phyloP scores from a whole-genome alignment of 2,329 filamentous ascomycete genomes.

The Amauroascus niger region DNA sequence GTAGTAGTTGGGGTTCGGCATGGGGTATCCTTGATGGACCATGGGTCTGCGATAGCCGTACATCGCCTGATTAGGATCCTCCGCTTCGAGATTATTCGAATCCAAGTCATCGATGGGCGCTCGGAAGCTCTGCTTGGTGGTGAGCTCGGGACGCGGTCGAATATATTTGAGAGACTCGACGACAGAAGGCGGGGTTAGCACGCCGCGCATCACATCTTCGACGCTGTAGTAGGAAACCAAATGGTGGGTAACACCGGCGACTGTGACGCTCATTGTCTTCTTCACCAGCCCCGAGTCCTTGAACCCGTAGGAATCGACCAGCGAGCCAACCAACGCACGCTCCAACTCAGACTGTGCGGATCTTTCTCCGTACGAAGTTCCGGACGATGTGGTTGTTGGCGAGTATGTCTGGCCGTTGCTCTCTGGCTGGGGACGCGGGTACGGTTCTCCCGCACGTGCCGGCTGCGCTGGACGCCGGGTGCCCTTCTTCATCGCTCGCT shows the following conservation, averaged over 20 bases:
- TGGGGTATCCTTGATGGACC: constrained; percentile 29
- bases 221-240: constrained; percentile 82
- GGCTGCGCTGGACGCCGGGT: constrained; percentile 38
- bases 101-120: constrained; percentile 55
- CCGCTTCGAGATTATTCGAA: constrained; percentile 30
- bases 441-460: constrained; percentile 44
- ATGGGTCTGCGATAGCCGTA: constrained; percentile 36
- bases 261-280: constrained; percentile 79
- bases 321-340: constrained; percentile 62
- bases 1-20: constrained; percentile 31
- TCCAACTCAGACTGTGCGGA: constrained; percentile 40
- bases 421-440: constrained; percentile 35
- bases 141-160: constrained; percentile 48
- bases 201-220: constrained; percentile 60
- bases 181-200: constrained; percentile 50
- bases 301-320: constrained; percentile 85
- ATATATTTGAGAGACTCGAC: constrained; percentile 44
- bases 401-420: constrained; percentile 32
- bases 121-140: constrained; percentile 57
- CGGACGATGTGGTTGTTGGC: constrained; percentile 18
- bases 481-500: constrained; percentile 65
- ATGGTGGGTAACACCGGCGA: constrained; percentile 67
- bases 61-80: constrained; percentile 31
- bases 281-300: constrained; percentile 75
- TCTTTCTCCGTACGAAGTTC: constrained; percentile 26